Percentiles rank a stretch among this genome's conserved stretches.
Conservation (phyloP, 2,329 filamentous ascomycete species). For the Hypoxylon sp. region DNA sequence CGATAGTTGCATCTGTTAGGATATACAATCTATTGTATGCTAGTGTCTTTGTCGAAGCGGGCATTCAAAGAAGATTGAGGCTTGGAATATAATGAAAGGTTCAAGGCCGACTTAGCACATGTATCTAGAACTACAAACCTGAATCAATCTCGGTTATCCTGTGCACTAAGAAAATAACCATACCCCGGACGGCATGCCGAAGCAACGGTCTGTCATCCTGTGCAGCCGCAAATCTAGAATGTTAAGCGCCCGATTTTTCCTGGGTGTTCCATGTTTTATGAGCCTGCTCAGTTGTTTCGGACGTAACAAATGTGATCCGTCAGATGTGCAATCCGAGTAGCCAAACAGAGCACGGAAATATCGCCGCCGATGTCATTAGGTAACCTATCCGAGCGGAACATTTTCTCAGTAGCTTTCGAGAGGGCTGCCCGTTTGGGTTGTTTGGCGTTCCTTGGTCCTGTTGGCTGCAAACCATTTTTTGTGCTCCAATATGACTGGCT, state of each 20-base stretch:
- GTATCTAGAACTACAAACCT: background rate
- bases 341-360: constrained; percentile 10
- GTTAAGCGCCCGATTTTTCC: constrained; percentile 17
- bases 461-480: background rate
- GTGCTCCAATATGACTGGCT: constrained; percentile 20
- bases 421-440: constrained; percentile 1
- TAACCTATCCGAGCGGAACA: constrained; percentile 8
- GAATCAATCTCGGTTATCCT: background rate
- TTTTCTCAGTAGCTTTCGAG: background rate
- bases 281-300: constrained; percentile 1
- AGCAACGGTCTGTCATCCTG: background rate
- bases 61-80: background rate
- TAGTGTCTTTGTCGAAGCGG: background rate
- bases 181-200: constrained; percentile 9
- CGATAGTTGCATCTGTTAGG: background rate
- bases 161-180: background rate
- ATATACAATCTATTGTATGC: background rate
- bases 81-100: background rate
- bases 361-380: constrained; percentile 29
- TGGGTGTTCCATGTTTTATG: background rate
- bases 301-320: constrained; percentile 6
- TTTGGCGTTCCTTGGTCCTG: constrained; percentile 4
- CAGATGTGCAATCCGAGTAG: background rate
- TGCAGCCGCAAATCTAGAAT: background rate
- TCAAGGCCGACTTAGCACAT: background rate